Evolutionary conservation across 2,329 filamentous ascomycete species (phyloP), one percentile per base, ranked within the genome.

Genomic region (Penicillium crustosum): DNA sequence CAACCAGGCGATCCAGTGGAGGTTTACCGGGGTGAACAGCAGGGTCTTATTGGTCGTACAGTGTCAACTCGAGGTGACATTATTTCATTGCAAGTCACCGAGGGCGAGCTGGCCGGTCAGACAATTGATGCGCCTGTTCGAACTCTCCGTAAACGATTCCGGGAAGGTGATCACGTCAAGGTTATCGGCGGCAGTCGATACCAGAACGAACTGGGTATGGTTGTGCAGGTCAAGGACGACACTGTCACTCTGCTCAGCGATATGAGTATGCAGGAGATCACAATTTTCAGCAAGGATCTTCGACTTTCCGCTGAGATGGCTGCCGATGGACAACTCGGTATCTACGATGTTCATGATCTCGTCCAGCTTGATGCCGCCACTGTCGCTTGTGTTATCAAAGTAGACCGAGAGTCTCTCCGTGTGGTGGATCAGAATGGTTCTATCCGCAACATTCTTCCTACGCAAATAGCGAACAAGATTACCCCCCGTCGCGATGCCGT

Each of bases 261-360:
- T 77, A 91, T 94, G 73, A 94, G 86, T 60, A 93, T 94, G 75
- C 87, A 88, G 52, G 94, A 99, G 73, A 92, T 99, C 66, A 97
- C 93, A 0, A 94, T 99, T 35, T 99, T 99, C 73, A 97, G 93
- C 79, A 97, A 96, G 74, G 94, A 99, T 78, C 79, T 99, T 60
- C 86, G 95, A 65, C 91, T 96, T 75, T 94, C 94, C 29, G 91
- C 91, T 55, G 94, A 97, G 71, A 91, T 92, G 66, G 93, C 92
- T 61, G 92, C 91, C 17, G 88, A 93, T 69, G 89, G 91, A 29
- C 82, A 79, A 59, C 79, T 93, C n/a, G 91, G 91, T 12, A 90
- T 95, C 75, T 97, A 90, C 74, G 89, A 93, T 66, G 86, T 99
- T 35, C 91, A 95, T 67, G 94, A 99, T 73, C 83, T 99, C 27